Evolutionary conservation across 805 yeast genomes (phyloP).

Genomic region (Cyberlindnera mississippiensis): DNA sequence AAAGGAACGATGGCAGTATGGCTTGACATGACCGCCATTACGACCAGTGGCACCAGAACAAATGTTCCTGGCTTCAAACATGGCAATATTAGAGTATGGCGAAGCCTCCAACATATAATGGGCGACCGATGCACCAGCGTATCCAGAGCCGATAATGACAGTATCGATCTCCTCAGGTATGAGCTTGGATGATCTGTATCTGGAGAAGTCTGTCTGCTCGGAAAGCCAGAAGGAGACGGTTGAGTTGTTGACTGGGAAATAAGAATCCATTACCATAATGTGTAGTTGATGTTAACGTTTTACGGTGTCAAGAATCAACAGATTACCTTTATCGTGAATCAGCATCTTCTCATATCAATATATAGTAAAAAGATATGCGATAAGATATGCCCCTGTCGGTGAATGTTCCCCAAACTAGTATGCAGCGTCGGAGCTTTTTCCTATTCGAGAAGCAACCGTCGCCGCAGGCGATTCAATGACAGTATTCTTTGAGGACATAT

Average conservation of each 20-base stretch:
- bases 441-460: too few relatives aligned
- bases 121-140: conserved; percentile 39
- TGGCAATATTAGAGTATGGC: conserved; percentile 19
- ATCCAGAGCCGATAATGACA: conserved; percentile 41
- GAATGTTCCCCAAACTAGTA: too few relatives aligned
- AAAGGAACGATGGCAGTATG: conserved; percentile 21
- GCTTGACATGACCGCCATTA: conserved; percentile 46
- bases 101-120: conserved; percentile 30
- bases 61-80: conserved; percentile 38
- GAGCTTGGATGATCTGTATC: conserved; percentile 4
- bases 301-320: too few relatives aligned
- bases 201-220: conserved; percentile 9
- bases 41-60: conserved; percentile 44
- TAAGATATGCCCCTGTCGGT: too few relatives aligned
- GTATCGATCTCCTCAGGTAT: conserved; percentile 36
- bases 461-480: too few relatives aligned
- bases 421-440: too few relatives aligned
- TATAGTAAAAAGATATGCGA: too few relatives aligned
- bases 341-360: too few relatives aligned
- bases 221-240: conserved; percentile 13
- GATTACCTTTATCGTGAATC: too few relatives aligned
- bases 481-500: too few relatives aligned
- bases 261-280: too few relatives aligned
- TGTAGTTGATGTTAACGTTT: too few relatives aligned
- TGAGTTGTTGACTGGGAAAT: not conserved